These are phyloP conservation scores for Pseudonectria buxi DNA, from an alignment of 2,329 filamentous ascomycete species.

Conservation along the genomic window DNA sequence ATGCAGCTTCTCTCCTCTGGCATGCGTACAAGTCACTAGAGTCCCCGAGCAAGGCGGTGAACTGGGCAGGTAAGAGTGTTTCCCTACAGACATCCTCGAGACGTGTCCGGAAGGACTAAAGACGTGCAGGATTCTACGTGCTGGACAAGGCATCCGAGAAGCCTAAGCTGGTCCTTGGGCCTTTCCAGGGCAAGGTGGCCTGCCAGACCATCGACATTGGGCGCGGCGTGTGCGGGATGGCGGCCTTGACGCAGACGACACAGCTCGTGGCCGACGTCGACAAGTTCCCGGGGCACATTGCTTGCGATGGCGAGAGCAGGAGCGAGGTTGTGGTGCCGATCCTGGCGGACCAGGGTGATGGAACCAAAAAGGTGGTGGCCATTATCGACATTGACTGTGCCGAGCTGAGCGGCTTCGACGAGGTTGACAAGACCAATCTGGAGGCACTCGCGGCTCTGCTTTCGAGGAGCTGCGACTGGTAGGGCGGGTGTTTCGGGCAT, in stretches of 20 bases:
- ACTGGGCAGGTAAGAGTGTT: slow-evolving; percentile 59
- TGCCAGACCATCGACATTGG: slow-evolving; percentile 72
- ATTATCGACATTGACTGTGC: slow-evolving; percentile 79
- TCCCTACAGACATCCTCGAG: too few species aligned
- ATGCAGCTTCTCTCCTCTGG: slow-evolving; percentile 69
- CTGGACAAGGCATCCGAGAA: slow-evolving; percentile 42
- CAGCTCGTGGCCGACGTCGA: slow-evolving; percentile 67
- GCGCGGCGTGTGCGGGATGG: slow-evolving; percentile 68
- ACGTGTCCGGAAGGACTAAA: too few species aligned
- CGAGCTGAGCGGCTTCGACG: slow-evolving; percentile 58
- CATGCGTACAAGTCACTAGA: slow-evolving; percentile 70
- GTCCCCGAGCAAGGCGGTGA: slow-evolving; percentile 58
- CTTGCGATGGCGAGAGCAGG: slow-evolving; percentile 67
- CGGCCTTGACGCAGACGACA: slow-evolving; percentile 53
- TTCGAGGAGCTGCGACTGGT: slow-evolving; percentile 60
- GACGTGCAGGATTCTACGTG: slow-evolving; percentile 61
- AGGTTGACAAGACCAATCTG: slow-evolving; percentile 57
- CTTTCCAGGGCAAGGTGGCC: slow-evolving; percentile 74
- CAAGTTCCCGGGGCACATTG: slow-evolving; percentile 71
- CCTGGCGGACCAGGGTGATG: slow-evolving; percentile 29
- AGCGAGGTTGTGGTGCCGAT: slow-evolving; percentile 82
- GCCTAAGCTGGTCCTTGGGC: slow-evolving; percentile 63
- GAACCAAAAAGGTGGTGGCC: slow-evolving; percentile 49
- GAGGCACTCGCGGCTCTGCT: slow-evolving; percentile 60
- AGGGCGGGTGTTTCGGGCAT: slow-evolving; percentile 1